Percentiles rank a stretch among this genome's conserved stretches.
phyloP scores from a whole-genome alignment of 108 stramenopile species.

The Cylindrotheca closterium region DNA sequence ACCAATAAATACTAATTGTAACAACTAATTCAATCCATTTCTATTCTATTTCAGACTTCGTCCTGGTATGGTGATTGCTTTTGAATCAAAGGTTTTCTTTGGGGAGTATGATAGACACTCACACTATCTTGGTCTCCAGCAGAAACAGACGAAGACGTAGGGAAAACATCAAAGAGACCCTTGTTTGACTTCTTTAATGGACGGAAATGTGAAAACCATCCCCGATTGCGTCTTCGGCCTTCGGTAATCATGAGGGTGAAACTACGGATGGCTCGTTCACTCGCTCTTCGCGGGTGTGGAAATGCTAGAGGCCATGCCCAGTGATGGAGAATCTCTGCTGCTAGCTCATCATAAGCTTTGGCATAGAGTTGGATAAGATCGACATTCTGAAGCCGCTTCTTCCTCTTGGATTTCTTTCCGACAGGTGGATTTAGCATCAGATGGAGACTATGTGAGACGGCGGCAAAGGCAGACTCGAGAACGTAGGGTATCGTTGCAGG shows the following conservation, averaged over 20 bases:
- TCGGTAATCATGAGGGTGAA: slow-evolving; percentile 40
- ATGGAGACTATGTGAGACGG: slow-evolving; percentile 33
- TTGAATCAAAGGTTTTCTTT: no score
- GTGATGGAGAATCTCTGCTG: slow-evolving; percentile 27
- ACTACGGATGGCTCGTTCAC: slow-evolving; percentile 32
- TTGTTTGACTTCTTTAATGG: background rate
- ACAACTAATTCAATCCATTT: no score
- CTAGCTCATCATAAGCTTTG: slow-evolving; percentile 31
- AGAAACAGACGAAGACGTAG: background rate
- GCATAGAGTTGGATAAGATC: slow-evolving; percentile 31
- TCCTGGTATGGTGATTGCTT: no score
- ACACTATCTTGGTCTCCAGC: background rate
- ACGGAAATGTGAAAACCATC: slow-evolving; percentile 1
- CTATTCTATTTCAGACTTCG: no score
- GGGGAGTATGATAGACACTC: background rate
- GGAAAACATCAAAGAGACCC: slow-evolving; percentile 33
- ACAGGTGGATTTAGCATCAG: slow-evolving; percentile 35
- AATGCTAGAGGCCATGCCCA: slow-evolving; percentile 26
- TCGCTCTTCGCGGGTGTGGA: slow-evolving; percentile 27
- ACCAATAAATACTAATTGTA: no score
- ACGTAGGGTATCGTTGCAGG: slow-evolving; percentile 24
- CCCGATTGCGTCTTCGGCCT: slow-evolving; percentile 22
- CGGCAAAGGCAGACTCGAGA: slow-evolving; percentile 30
- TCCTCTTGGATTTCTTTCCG: slow-evolving; percentile 9
- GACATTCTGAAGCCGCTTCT: slow-evolving; percentile 8